Conservation (phyloP, 2,329 filamentous ascomycete genomes). For the Sclerotinia borealis region DNA sequence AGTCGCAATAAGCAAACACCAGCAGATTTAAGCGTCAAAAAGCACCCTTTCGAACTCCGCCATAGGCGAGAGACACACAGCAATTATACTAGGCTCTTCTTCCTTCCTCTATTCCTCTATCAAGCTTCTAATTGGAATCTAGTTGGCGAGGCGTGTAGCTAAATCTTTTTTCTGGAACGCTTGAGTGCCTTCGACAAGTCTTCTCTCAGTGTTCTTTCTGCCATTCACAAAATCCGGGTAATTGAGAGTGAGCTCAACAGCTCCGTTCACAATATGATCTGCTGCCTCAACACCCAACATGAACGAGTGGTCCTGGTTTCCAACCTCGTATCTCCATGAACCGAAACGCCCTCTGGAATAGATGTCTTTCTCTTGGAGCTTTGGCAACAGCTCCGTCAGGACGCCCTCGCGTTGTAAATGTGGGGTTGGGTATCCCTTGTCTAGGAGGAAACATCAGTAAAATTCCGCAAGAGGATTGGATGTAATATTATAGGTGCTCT, state of each 20-base stretch:
- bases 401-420: constrained; percentile 92
- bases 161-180: constrained; percentile 27
- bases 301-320: constrained; percentile 66
- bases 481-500: too few relatives aligned
- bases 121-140: background rate
- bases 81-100: background rate
- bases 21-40: background rate
- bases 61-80: background rate
- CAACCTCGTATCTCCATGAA: constrained; percentile 94
- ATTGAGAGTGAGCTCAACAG: constrained; percentile 69
- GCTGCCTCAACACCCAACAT: constrained; percentile 73
- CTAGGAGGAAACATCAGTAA: too few relatives aligned
- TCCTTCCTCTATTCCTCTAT: background rate
- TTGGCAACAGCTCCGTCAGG: constrained; percentile 85
- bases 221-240: constrained; percentile 71
- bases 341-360: constrained; percentile 95
- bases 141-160: constrained; percentile 17
- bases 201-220: constrained; percentile 35
- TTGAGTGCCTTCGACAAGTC: constrained; percentile 34
- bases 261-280: constrained; percentile 66
- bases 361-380: constrained; percentile 86
- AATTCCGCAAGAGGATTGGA: too few relatives aligned
- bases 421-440: constrained; percentile 97
- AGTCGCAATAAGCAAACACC: constrained; percentile 7
- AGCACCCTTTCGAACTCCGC: background rate